These are phyloP conservation scores for Takashimella koratensis DNA, from an alignment of 1,284 basidiomycete genomes.

Conservation along the genomic window DNA sequence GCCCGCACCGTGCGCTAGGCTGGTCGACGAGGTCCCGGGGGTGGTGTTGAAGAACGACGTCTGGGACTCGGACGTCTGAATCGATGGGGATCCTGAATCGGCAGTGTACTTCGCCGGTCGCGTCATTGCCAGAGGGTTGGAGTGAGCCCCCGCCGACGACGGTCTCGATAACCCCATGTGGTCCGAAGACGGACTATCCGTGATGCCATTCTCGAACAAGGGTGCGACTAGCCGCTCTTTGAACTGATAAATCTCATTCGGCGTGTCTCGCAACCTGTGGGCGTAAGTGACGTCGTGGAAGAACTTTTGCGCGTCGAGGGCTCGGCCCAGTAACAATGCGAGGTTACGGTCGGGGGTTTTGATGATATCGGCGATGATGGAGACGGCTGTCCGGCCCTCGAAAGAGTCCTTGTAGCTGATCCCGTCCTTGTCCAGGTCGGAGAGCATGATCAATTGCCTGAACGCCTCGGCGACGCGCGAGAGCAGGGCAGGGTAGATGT, in stretches of 20 bases:
- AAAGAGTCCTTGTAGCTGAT: slow-evolving; percentile 95
- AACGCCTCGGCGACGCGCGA: slow-evolving; percentile 94
- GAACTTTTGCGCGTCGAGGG: slow-evolving; percentile 96
- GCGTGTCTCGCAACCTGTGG: slow-evolving; percentile 86
- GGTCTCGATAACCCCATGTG: slow-evolving; percentile 15
- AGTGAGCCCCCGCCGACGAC: slow-evolving; percentile 23
- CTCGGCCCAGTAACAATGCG: slow-evolving; percentile 86
- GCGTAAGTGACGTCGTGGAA: slow-evolving; percentile 99
- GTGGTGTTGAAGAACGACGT: slow-evolving; percentile 22
- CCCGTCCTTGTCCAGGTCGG: slow-evolving; percentile 87
- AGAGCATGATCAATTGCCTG: slow-evolving; percentile 69
- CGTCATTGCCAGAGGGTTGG: slow-evolving; percentile 2
- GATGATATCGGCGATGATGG: slow-evolving; percentile 95
- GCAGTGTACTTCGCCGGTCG: not conserved
- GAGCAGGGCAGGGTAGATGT: slow-evolving; percentile 90
- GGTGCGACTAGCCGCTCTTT: slow-evolving; percentile 47
- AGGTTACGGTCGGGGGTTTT: slow-evolving; percentile 97
- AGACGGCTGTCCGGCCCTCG: slow-evolving; percentile 93
- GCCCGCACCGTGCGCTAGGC: slow-evolving; percentile 4
- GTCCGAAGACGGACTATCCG: slow-evolving; percentile 26
- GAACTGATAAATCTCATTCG: slow-evolving; percentile 92
- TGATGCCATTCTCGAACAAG: slow-evolving; percentile 30
- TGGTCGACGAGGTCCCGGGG: slow-evolving; percentile 39
- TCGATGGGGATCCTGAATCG: slow-evolving; percentile 17
- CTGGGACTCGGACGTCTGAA: slow-evolving; percentile 20